These are phyloP conservation scores for Eutrema yunnanense DNA, from an alignment of 345 rosid genomes.

Conservation along the genomic window DNA sequence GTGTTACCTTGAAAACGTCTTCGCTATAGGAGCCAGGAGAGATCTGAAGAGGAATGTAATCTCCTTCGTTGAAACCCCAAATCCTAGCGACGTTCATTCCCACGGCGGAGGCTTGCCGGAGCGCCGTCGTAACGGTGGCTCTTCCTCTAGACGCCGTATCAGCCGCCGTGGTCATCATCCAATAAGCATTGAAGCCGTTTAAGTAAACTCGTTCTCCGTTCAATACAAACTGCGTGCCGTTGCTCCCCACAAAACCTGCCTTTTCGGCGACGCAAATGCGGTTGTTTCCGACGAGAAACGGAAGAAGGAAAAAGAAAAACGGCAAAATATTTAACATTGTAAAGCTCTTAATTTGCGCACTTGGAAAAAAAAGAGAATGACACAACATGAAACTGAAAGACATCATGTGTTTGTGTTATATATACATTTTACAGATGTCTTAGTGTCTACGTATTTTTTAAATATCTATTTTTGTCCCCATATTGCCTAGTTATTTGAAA, in stretches of 20 bases:
- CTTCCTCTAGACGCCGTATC: slow-evolving; percentile 42
- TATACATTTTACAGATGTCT: slow-evolving; percentile 19
- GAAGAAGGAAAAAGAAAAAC: slow-evolving; percentile 18
- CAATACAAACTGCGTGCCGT: slow-evolving; percentile 41
- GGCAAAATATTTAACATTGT: slow-evolving; percentile 15
- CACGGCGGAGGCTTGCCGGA: slow-evolving; percentile 45
- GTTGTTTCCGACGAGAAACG: slow-evolving; percentile 19
- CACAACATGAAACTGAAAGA: neutral
- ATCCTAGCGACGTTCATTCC: slow-evolving; percentile 73
- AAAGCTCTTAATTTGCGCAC: slow-evolving; percentile 10
- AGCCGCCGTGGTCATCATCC: slow-evolving; percentile 64
- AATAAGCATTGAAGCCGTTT: slow-evolving; percentile 85
- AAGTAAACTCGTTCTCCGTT: slow-evolving; percentile 41
- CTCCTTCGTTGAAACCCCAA: slow-evolving; percentile 83
- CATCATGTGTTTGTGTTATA: slow-evolving; percentile 8
- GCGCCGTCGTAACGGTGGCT: slow-evolving; percentile 43
- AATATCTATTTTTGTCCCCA: neutral
- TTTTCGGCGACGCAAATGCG: slow-evolving; percentile 15
- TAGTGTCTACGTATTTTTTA: slow-evolving; percentile 12
- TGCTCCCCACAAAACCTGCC: slow-evolving; percentile 28
- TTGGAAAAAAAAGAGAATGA: neutral
- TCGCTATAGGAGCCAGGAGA: slow-evolving; percentile 69
- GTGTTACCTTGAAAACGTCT: slow-evolving; percentile 52
- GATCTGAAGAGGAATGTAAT: slow-evolving; percentile 47
- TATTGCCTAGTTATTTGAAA: neutral